Base-by-base conservation (phyloP, 2,329 filamentous ascomycete genomes). In the Tolypocladium ophioglossoides region DNA sequence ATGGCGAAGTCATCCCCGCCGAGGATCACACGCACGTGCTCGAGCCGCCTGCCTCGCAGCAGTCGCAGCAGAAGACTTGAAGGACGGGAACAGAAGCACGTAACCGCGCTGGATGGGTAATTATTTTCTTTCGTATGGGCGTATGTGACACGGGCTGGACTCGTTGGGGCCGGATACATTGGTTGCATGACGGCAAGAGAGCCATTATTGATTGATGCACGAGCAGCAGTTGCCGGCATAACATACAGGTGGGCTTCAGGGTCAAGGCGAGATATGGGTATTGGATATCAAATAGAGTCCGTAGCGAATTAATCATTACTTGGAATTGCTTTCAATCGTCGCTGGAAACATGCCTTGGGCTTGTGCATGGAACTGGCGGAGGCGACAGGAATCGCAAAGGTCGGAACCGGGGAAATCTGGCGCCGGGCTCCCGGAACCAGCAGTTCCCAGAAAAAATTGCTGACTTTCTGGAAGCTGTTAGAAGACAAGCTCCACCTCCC, bases 11-110 rank as follows among this genome's bases (percentile, higher is more conserved):
- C 18, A 75, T 89, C 56, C 83, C 80, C 50, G 88, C 87, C 2
- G 78, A 83, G 11, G 86, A 88, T 51, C 94, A 99, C 69, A 84
- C 80, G 1, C 94, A 99, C 66, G 84, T 91, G 14, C 77, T 97
- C 39, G 91, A 95, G 68, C 89, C 89, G 18, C 82, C 84, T 16
- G 70, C 76, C 44, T 68, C 74, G 30, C 70, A 73, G 57, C 65
- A 70, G 52, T 56, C 60, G 49, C 61, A 58, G 35, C 59, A 58
- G 24, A 60, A 62, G 55, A 62, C 54, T 41, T 57, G 47, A 55
- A 34, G n/a, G 27, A 24, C 24, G 14, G 40, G 22, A 32, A 34
- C 14, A 46, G 12, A 35, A 52, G 37, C 34, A 16, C 44, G 10
- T 5, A 9, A 20, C 4, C 10, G 18, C 18, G n/a, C 27, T 48